Evolutionary conservation across 257 asterid species (phyloP).

Genomic region (Thymus quinquecostatus): DNA sequence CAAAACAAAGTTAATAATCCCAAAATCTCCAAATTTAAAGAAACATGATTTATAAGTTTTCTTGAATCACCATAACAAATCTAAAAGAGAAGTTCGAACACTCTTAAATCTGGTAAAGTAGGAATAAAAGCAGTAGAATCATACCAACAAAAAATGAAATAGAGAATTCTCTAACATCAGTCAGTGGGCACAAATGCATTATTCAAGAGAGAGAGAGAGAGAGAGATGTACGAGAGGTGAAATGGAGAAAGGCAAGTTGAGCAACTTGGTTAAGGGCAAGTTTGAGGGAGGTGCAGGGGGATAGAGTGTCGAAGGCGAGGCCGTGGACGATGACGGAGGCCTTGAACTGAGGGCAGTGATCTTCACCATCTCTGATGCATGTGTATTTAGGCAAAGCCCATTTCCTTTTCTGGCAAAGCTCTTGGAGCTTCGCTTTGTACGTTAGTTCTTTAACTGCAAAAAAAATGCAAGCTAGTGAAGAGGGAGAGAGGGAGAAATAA

Average conservation of each 20-base stretch:
- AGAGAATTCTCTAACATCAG: neutral
- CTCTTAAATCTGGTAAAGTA: neutral
- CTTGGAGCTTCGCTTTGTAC: slow-evolving; percentile 57
- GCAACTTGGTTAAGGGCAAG: slow-evolving; percentile 56
- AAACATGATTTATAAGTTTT: neutral
- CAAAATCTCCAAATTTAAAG: too few species aligned
- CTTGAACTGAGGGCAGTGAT: slow-evolving; percentile 51
- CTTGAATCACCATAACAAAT: neutral
- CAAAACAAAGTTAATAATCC: neutral
- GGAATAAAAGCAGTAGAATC: neutral
- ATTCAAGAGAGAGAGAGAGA: neutral
- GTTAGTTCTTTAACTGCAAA: slow-evolving; percentile 15
- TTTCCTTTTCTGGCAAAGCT: slow-evolving; percentile 44
- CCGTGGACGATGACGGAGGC: slow-evolving; percentile 53
- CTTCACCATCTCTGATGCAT: slow-evolving; percentile 45
- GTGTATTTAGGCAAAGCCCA: slow-evolving; percentile 53
- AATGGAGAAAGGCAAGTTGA: slow-evolving; percentile 46
- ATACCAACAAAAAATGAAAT: neutral
- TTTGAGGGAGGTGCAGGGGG: slow-evolving; percentile 45
- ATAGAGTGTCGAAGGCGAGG: slow-evolving; percentile 36
- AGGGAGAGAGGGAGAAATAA: neutral
- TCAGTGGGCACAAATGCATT: neutral
- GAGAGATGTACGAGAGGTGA: slow-evolving; percentile 42
- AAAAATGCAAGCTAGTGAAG: neutral
- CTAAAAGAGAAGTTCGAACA: neutral